Conservation (phyloP, 257 asterid species). For the Nicotiana tabacum region DNA sequence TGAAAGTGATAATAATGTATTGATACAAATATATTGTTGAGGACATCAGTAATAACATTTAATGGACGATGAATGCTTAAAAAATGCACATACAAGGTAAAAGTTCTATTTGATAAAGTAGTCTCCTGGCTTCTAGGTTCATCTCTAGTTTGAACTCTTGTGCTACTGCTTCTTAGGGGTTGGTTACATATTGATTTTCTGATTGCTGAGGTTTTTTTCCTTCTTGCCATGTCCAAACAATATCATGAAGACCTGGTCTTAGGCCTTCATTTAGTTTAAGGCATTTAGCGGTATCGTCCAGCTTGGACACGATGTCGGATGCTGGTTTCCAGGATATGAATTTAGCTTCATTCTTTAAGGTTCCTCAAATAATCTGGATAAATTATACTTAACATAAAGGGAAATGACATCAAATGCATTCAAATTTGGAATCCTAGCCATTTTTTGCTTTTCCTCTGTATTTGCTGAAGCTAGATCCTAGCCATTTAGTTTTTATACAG, state of each 20-base stretch:
- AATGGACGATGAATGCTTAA: too few relatives aligned
- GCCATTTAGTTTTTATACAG: too few relatives aligned
- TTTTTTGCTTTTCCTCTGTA: conserved; percentile 22
- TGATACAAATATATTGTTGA: too few relatives aligned
- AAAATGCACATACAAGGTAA: too few relatives aligned
- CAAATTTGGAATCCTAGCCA: conserved; percentile 32
- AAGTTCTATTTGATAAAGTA: too few relatives aligned
- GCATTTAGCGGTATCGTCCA: conserved; percentile 58
- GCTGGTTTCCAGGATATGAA: conserved; percentile 74
- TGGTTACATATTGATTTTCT: background rate
- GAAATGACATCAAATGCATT: conserved; percentile 87
- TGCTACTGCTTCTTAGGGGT: too few relatives aligned
- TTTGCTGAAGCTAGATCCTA: conserved; percentile 20
- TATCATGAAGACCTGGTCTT: conserved; percentile 73
- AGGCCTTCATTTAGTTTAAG: conserved; percentile 63
- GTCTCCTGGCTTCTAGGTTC: too few relatives aligned
- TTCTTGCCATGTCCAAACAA: conserved; percentile 73
- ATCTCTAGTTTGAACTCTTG: too few relatives aligned
- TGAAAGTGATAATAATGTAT: too few relatives aligned
- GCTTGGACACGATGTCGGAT: conserved; percentile 51
- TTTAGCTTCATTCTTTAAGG: conserved; percentile 52
- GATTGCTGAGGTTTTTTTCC: conserved; percentile 27
- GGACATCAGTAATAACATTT: too few relatives aligned
- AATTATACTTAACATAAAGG: conserved; percentile 63
- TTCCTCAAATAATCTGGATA: conserved; percentile 68